Percentiles rank a stretch among this genome's conserved stretches.
Conservation (phyloP, 1,284 basidiomycete genomes). For the Sphagnurus paluster region DNA sequence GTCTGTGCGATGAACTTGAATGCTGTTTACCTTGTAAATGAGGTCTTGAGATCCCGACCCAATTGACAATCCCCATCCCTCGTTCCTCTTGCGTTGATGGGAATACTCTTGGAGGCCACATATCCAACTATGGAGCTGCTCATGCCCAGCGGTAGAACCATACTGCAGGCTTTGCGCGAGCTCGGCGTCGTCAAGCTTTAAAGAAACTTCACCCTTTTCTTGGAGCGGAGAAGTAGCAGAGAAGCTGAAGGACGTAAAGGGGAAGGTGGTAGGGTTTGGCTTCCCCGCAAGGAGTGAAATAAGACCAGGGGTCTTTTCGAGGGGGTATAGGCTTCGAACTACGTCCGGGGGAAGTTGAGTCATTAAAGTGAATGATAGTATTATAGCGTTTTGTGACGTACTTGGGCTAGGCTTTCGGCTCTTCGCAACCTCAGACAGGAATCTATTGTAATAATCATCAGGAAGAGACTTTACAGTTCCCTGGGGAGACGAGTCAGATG, state of each 20-base stretch:
- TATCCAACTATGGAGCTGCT: conserved; percentile 61
- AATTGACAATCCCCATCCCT: conserved; percentile 73
- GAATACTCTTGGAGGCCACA: conserved; percentile 58
- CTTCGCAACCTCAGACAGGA: conserved; percentile 54
- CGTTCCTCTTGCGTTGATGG: conserved; percentile 52
- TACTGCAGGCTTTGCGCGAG: conserved; percentile 73
- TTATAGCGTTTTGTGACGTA: too few species aligned
- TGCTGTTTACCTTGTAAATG: conserved; percentile 70
- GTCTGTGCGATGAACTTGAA: not conserved
- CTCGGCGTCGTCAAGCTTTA: conserved; percentile 50
- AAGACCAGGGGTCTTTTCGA: conserved; percentile 74
- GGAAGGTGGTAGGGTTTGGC: conserved; percentile 85
- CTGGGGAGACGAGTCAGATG: not conserved
- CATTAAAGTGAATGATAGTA: not conserved
- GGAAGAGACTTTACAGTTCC: conserved; percentile 6
- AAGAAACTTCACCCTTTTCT: conserved; percentile 36
- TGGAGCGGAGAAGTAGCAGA: conserved; percentile 46
- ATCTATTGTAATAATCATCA: conserved; percentile 34
- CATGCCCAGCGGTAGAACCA: conserved; percentile 71
- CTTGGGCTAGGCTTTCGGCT: conserved; percentile 55
- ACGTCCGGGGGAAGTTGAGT: not conserved
- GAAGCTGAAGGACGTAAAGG: conserved; percentile 73
- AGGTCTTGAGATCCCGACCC: conserved; percentile 86
- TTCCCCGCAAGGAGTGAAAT: conserved; percentile 81
- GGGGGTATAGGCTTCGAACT: conserved; percentile 63